These are phyloP conservation scores for Paramecium octaurelia DNA, from an alignment of 73 alveolate species.

Conservation along the genomic window DNA sequence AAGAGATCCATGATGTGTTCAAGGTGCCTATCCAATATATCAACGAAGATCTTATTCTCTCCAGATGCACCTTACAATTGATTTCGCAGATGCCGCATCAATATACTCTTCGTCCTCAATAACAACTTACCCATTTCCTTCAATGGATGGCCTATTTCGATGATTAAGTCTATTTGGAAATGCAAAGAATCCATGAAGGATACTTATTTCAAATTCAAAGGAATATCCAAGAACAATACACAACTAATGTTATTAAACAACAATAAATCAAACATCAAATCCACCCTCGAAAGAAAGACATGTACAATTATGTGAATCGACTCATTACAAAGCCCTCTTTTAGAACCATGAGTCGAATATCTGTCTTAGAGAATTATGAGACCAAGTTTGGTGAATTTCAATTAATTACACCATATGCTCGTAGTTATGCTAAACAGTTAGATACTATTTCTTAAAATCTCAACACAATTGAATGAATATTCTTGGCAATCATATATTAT, in stretches of 20 bases:
- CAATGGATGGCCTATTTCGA: constrained; percentile 1
- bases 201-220: neutral
- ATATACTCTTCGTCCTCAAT: neutral
- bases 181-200: neutral
- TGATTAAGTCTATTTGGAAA: neutral
- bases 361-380: neutral
- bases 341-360: constrained; percentile 4
- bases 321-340: neutral
- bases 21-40: neutral
- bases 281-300: neutral
- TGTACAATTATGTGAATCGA: neutral
- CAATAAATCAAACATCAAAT: constrained; percentile 7
- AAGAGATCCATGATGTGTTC: constrained; percentile 7
- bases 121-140: neutral
- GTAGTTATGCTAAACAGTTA: neutral
- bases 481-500: neutral
- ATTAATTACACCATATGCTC: neutral
- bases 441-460: neutral
- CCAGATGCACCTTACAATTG: constrained; percentile 14
- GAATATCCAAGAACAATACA: neutral
- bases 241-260: neutral
- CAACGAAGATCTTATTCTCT: neutral
- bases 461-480: constrained; percentile 8
- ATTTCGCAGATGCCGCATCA: neutral
- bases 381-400: constrained; percentile 31